Conservation (phyloP, 768 basidiomycete genomes). For the Calvatia gigantea region DNA sequence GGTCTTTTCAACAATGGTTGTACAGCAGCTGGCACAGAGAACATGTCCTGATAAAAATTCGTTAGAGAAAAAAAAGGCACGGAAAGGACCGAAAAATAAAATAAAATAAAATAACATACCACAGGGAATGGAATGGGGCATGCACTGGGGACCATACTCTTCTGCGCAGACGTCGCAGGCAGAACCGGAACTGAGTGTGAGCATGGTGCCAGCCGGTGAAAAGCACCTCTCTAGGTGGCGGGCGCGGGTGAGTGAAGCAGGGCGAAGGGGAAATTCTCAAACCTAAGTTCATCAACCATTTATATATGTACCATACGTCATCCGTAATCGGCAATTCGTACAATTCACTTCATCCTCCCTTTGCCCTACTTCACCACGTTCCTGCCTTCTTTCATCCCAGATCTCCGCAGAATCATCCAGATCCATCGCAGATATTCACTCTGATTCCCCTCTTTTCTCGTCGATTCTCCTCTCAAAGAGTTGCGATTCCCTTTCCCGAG, state of each 20-base stretch:
- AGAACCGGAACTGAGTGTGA: conserved; percentile 79
- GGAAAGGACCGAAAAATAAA: conserved; percentile 15
- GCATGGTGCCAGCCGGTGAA: conserved; percentile 56
- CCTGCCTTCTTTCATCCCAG: conserved; percentile 2
- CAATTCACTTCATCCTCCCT: background rate
- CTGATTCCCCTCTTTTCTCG: background rate
- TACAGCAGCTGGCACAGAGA: conserved; percentile 73
- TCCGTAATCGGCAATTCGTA: conserved; percentile 22
- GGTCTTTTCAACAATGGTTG: conserved; percentile 79
- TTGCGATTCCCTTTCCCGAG: conserved; percentile 19
- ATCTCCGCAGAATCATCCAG: conserved; percentile 9
- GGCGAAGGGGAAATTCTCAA: conserved; percentile 46
- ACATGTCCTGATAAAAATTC: conserved; percentile 59
- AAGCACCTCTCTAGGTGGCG: conserved; percentile 35
- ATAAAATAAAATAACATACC: conserved; percentile 46
- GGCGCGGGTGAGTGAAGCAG: conserved; percentile 34
- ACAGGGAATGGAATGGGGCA: conserved; percentile 80
- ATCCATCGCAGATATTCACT: conserved; percentile 1
- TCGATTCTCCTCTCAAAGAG: conserved; percentile 16
- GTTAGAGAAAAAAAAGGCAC: conserved; percentile 18
- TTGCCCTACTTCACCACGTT: conserved; percentile 12
- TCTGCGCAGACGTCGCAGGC: conserved; percentile 90
- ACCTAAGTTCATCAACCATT: conserved; percentile 35
- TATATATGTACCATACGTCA: conserved; percentile 45
- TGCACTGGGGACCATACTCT: conserved; percentile 71